Evolutionary conservation across 78 protist species (phyloP).

Genomic region (Dictyostelium firmibasis): DNA sequence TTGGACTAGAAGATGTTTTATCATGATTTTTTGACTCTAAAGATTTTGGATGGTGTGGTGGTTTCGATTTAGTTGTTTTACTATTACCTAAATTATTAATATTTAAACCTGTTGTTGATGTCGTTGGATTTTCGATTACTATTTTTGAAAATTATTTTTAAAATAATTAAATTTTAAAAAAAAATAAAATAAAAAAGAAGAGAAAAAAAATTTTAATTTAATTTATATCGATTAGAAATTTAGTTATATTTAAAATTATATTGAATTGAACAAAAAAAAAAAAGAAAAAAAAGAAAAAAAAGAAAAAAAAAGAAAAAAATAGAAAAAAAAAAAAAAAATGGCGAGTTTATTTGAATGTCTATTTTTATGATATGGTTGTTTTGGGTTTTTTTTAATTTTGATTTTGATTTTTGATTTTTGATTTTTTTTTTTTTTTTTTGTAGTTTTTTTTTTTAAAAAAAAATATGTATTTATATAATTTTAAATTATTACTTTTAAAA

Average conservation of each 20-base stretch:
- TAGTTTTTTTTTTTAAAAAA: no score
- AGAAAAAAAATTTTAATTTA: not conserved
- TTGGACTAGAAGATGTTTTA: slow-evolving; percentile 5
- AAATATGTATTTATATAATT: not conserved
- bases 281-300: not conserved
- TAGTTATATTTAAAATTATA: not conserved
- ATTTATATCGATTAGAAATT: not conserved
- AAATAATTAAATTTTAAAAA: not conserved
- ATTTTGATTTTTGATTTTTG: not conserved
- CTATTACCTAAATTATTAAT: not conserved
- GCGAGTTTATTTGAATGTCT: not conserved
- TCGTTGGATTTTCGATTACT: not conserved
- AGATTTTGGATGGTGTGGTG: not conserved
- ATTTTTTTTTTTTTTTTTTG: no score
- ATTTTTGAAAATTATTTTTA: not conserved
- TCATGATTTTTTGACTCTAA: slow-evolving; percentile 6
- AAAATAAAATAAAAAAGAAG: not conserved
- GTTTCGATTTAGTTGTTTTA: not conserved
- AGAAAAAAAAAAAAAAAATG: not conserved
- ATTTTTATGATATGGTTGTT: not conserved
- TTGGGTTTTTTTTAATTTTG: not conserved
- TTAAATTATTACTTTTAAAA: not conserved
- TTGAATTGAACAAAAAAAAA: not conserved
- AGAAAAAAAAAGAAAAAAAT: not conserved
- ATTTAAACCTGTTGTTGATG: not conserved